Conservation (phyloP, 495 filamentous ascomycete genomes). For the Penicillium ucsense region DNA sequence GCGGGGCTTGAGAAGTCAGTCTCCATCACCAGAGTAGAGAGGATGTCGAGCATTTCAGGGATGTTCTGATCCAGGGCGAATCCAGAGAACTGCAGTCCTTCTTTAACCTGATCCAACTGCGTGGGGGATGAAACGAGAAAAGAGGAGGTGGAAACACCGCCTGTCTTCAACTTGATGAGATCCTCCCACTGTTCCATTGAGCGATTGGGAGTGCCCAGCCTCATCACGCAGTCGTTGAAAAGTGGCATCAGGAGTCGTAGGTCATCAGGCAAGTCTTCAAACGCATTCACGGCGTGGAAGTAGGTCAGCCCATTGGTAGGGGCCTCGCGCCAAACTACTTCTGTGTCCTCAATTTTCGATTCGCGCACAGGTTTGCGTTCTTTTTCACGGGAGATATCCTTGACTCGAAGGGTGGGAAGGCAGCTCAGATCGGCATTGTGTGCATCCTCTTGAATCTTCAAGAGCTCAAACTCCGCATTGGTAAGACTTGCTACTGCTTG, state of each 20-base stretch:
- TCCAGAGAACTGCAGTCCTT: conserved; percentile 75
- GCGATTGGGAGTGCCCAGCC: conserved; percentile 75
- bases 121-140: conserved; percentile 66
- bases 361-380: conserved; percentile 61
- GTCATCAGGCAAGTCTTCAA: conserved; percentile 75
- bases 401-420: conserved; percentile 76
- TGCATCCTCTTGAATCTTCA: conserved; percentile 73
- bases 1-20: conserved; percentile 80
- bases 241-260: conserved; percentile 77
- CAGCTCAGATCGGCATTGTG: conserved; percentile 76
- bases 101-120: conserved; percentile 56
- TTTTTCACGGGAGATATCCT: conserved; percentile 74
- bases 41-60: conserved; percentile 77
- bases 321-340: conserved; percentile 83
- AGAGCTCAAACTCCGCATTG: conserved; percentile 66
- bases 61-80: conserved; percentile 84
- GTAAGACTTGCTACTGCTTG: conserved; percentile 60
- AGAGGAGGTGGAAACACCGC: conserved; percentile 75
- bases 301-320: conserved; percentile 95
- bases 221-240: conserved; percentile 87
- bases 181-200: conserved; percentile 94
- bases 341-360: conserved; percentile 52
- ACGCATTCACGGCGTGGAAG: conserved; percentile 76
- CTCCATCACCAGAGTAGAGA: conserved; percentile 69
- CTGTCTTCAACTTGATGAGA: conserved; percentile 89